Evolutionary conservation across 1,284 basidiomycete genomes (phyloP).

Genomic region (Omphalotus olearius): DNA sequence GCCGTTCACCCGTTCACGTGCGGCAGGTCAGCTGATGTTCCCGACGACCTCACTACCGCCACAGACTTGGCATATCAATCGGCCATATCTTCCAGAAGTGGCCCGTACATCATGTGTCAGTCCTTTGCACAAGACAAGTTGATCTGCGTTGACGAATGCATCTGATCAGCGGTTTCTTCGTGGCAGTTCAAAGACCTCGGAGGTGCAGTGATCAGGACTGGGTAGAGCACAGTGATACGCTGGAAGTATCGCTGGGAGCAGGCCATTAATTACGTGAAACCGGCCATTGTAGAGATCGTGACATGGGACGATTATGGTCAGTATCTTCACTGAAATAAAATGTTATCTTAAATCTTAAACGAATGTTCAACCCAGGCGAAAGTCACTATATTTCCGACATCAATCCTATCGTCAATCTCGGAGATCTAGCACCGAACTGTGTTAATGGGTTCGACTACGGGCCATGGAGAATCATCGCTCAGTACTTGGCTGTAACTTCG

Average conservation of each 20-base stretch:
- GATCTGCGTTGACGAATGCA: conserved; percentile 3
- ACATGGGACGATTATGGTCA: conserved; percentile 26
- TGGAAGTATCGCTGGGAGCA: conserved; percentile 31
- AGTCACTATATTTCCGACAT: conserved; percentile 27
- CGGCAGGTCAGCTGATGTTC: conserved; percentile 24
- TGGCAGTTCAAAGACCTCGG: conserved; percentile 44
- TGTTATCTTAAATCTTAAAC: too few relatives aligned
- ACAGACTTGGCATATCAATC: conserved; percentile 26
- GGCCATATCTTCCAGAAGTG: conserved; percentile 17
- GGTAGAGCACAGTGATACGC: conserved; percentile 29
- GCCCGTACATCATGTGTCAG: conserved; percentile 32
- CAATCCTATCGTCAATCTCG: conserved; percentile 26
- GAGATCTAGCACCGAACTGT: conserved; percentile 23
- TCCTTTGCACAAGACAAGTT: conserved; percentile 10
- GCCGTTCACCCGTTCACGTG: not conserved
- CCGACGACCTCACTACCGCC: conserved; percentile 24
- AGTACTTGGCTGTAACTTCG: too few relatives aligned
- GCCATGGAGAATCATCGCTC: conserved; percentile 27
- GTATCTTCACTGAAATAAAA: not conserved
- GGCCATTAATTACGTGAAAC: conserved; percentile 28
- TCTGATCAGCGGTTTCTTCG: conserved; percentile 34
- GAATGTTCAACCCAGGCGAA: conserved; percentile 9
- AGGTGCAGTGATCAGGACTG: conserved; percentile 25
- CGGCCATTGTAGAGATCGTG: conserved; percentile 37
- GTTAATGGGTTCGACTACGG: conserved; percentile 26